phyloP scores from a whole-genome alignment of 2,329 filamentous ascomycete genomes.

The Rhinocladiella similis region DNA sequence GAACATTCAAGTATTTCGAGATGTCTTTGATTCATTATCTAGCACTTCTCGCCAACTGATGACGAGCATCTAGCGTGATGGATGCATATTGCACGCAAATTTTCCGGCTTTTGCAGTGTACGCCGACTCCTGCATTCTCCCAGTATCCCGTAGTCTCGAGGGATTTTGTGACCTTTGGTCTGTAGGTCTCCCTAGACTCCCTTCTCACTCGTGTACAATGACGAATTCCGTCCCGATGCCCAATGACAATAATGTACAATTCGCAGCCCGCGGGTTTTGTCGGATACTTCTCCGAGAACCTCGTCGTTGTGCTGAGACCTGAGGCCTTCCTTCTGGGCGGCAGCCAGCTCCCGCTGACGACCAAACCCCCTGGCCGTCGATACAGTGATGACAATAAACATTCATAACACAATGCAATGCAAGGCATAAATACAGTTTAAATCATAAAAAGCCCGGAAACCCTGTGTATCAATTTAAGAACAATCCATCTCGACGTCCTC shows the following conservation, averaged over 20 bases:
- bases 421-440: conserved; percentile 4
- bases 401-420: conserved; percentile 20
- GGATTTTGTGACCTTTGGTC: neutral
- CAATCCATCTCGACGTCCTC: conserved; percentile 44
- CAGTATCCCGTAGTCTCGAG: neutral
- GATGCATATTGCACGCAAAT: neutral
- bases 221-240: neutral
- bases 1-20: neutral
- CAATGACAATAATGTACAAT: neutral
- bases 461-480: conserved; percentile 25
- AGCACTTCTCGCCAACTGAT: neutral
- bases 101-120: neutral
- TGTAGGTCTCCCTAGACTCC: neutral
- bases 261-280: neutral
- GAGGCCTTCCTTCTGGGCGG: neutral
- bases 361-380: neutral
- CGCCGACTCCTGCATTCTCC: neutral
- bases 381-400: neutral
- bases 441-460: conserved; percentile 6
- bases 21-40: neutral
- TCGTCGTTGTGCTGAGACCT: neutral
- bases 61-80: neutral
- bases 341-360: neutral
- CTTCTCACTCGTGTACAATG: conserved; percentile 1
- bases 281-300: neutral